A percentile compares a stretch with the other conserved stretches of the same genome.
Evolutionary conservation across 2,329 filamentous ascomycete genomes (phyloP).

Genomic region (Fusarium sp.): DNA sequence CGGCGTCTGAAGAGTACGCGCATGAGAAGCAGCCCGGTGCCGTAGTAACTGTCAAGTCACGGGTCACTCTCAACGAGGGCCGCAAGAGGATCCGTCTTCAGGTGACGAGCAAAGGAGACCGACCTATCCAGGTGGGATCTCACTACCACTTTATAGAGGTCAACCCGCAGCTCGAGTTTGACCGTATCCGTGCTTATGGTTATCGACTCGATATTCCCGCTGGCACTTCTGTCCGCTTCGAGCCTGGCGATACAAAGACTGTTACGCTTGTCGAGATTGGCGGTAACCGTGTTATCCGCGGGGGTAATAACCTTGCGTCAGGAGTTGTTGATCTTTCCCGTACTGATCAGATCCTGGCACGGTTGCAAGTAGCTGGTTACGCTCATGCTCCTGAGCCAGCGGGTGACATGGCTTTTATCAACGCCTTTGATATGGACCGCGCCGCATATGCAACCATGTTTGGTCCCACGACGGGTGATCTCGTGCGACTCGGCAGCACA

Average conservation of each 20-base stretch:
- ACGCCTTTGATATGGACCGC: slow-evolving; percentile 78
- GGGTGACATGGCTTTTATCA: slow-evolving; percentile 64
- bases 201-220: slow-evolving; percentile 90
- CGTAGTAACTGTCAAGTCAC: slow-evolving; percentile 76
- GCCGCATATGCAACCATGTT: slow-evolving; percentile 89
- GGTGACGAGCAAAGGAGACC: slow-evolving; percentile 88
- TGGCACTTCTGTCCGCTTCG: slow-evolving; percentile 92
- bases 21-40: slow-evolving; percentile 80
- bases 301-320: slow-evolving; percentile 83
- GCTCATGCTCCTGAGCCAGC: slow-evolving; percentile 78
- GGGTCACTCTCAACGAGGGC: slow-evolving; percentile 78
- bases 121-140: slow-evolving; percentile 91
- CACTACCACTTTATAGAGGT: slow-evolving; percentile 97
- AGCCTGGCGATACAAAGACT: slow-evolving; percentile 92
- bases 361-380: slow-evolving; percentile 79
- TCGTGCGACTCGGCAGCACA: slow-evolving; percentile 84
- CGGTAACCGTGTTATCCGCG: slow-evolving; percentile 81
- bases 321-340: slow-evolving; percentile 76
- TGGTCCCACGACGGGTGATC: slow-evolving; percentile 89
- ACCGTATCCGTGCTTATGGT: slow-evolving; percentile 84
- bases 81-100: slow-evolving; percentile 78
- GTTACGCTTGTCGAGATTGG: slow-evolving; percentile 91
- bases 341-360: slow-evolving; percentile 73
- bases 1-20: slow-evolving; percentile 74
- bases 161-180: slow-evolving; percentile 91